Evolutionary conservation across 768 basidiomycete genomes (phyloP), one percentile per base, ranked within the genome.

Genomic region (Tricholoma bakamatsutake): DNA sequence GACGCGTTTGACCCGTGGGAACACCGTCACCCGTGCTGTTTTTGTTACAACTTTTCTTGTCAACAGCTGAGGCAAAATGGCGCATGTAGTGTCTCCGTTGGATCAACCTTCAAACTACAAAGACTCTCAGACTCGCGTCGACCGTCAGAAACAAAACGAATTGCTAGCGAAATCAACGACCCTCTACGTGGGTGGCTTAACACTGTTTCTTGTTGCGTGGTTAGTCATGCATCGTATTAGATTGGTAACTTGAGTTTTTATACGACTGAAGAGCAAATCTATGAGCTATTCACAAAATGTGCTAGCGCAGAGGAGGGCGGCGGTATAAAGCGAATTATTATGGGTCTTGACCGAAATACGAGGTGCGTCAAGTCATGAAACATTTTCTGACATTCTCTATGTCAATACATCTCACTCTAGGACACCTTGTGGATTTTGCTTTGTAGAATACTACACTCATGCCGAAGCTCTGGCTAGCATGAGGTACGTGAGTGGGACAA

Each of bases 101-200:
- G 96, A 98, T 74, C 89, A 93, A 70, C 95, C 94, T 46, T 97
- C 94, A 5, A 93, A 93, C 70, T 99, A 99, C 75, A 93, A 94
- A 69, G 96, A 99, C 72, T 95, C 91, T 12, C 90, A 95, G 71
- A 77, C 80, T 37, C 82, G 87, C 54, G 73, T 93, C 52, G 88
- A 97, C 74, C 79, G 89, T 59, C 78, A 82, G 61, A 85, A 71
- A 60, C 93, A 95, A 67, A 81, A 85, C 62, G 87, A 93, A 7
- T 67, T 91, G n/a, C 83, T 97, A 37, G 69, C 81, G 42, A 90
- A 86, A 66, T 93, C 93, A 5, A 84, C 85, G 24, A 98, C 96
- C 2, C 80, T 98, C 59, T 98, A 98, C 67, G 93, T 97, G 69
- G 68, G 90, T 74, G 68, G 21, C 53, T 50, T 49, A 58, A 12